Percentiles rank a stretch among this genome's conserved stretches.
phyloP scores from a whole-genome alignment of 2,329 filamentous ascomycete species.

The Ophiocordyceps camponoti-saundersi region DNA sequence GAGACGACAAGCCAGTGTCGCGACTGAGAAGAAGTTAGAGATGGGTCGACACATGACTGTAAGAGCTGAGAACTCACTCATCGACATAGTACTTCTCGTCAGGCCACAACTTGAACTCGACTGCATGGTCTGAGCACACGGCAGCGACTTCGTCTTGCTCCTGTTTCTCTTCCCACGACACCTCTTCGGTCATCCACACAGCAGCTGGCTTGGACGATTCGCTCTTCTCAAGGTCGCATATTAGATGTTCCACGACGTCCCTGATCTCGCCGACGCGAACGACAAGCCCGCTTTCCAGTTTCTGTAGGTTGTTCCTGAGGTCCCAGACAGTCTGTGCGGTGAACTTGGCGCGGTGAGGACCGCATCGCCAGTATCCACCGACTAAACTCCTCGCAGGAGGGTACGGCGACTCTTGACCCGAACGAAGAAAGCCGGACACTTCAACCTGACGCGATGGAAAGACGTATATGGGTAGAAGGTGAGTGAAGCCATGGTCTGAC shows the following conservation, averaged over 20 bases:
- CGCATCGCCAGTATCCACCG: slow-evolving; percentile 56
- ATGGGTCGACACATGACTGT: neutral
- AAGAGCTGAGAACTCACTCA: slow-evolving; percentile 38
- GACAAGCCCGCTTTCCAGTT: slow-evolving; percentile 40
- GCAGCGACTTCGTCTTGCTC: slow-evolving; percentile 42
- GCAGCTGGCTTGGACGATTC: slow-evolving; percentile 32
- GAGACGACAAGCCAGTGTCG: slow-evolving; percentile 41
- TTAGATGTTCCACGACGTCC: slow-evolving; percentile 40
- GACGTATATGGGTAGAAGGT: slow-evolving; percentile 55
- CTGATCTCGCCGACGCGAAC: slow-evolving; percentile 45
- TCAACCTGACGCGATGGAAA: slow-evolving; percentile 57
- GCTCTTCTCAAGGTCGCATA: slow-evolving; percentile 27
- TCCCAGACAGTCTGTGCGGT: slow-evolving; percentile 58
- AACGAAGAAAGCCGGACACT: slow-evolving; percentile 52
- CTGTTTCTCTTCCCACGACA: slow-evolving; percentile 48
- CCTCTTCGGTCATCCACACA: slow-evolving; percentile 60
- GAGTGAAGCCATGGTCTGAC: slow-evolving; percentile 39
- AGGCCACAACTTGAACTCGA: slow-evolving; percentile 47
- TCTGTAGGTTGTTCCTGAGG: slow-evolving; percentile 44
- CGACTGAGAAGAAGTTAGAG: slow-evolving; percentile 27
- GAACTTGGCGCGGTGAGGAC: slow-evolving; percentile 55
- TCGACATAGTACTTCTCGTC: slow-evolving; percentile 71
- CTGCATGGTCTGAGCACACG: slow-evolving; percentile 31
- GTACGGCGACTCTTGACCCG: slow-evolving; percentile 41
- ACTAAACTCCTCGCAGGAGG: slow-evolving; percentile 49